Percentiles rank a stretch among this genome's conserved stretches.
phyloP scores from a whole-genome alignment of 352 stramenopile genomes.

The Elongisporangium prolatum region DNA sequence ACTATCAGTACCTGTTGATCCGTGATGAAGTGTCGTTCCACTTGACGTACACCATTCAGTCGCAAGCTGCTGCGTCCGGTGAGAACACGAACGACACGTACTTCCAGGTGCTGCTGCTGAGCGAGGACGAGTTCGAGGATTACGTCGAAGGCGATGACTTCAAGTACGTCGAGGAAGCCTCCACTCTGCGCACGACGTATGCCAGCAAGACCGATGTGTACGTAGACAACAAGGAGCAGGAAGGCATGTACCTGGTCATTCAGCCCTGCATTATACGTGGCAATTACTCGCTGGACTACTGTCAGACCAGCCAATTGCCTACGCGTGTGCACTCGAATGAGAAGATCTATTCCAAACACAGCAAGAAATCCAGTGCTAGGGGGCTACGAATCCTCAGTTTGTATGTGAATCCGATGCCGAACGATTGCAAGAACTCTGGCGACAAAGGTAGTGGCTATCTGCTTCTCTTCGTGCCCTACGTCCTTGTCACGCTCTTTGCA shows the following conservation, averaged over 20 bases:
- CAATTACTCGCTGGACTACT: constrained; percentile 32
- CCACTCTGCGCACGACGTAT: constrained; percentile 39
- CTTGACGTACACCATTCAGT: constrained; percentile 46
- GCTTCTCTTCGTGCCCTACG: constrained; percentile 54
- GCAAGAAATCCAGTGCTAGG: constrained; percentile 17
- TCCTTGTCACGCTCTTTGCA: constrained; percentile 44
- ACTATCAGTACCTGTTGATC: constrained; percentile 60
- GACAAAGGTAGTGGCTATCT: constrained; percentile 41
- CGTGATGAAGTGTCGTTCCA: constrained; percentile 57
- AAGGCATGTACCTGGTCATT: constrained; percentile 60
- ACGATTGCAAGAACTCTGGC: constrained; percentile 40
- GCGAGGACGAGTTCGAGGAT: constrained; percentile 43
- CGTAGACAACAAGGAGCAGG: constrained; percentile 39
- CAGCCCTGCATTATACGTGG: constrained; percentile 38
- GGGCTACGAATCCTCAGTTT: constrained; percentile 21
- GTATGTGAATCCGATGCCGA: constrained; percentile 62
- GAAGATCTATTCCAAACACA: constrained; percentile 43
- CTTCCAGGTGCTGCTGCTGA: constrained; percentile 54
- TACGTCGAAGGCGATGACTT: constrained; percentile 46
- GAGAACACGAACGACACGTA: constrained; percentile 16
- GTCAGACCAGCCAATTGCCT: constrained; percentile 26
- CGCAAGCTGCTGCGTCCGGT: constrained; percentile 10
- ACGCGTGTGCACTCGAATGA: constrained; percentile 28
- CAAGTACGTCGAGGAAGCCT: constrained; percentile 26
- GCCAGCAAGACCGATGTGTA: constrained; percentile 37